These are phyloP conservation scores for Colletotrichum sp. DNA, from an alignment of 2,329 filamentous ascomycete species.

Conservation along the genomic window DNA sequence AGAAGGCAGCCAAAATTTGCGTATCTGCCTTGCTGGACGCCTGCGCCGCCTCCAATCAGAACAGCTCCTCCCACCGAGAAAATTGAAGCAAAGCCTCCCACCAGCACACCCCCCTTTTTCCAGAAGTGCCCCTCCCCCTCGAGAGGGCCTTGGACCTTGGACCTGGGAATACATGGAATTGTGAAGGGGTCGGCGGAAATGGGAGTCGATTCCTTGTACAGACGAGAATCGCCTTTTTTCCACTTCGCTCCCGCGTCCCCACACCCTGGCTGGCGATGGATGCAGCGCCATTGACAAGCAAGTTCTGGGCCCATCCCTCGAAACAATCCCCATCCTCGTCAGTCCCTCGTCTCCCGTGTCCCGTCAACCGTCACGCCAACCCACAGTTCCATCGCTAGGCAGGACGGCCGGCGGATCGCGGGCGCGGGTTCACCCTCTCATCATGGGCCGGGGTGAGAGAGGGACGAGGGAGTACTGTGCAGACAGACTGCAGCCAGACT, in stretches of 20 bases:
- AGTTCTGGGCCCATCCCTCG: neutral
- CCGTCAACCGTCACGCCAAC: neutral
- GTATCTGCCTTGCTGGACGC: conserved; percentile 17
- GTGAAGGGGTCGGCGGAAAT: conserved; percentile 3
- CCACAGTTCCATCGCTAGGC: neutral
- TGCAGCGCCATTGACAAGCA: neutral
- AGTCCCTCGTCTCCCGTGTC: neutral
- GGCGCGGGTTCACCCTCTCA: neutral
- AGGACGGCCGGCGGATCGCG: neutral
- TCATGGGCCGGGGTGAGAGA: neutral
- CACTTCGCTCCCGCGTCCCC: conserved; percentile 6
- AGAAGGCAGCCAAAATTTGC: neutral
- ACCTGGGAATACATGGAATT: neutral
- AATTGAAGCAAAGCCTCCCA: neutral
- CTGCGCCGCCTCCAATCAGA: conserved; percentile 19
- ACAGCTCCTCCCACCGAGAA: conserved; percentile 1
- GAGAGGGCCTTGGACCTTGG: neutral
- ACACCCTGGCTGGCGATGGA: neutral
- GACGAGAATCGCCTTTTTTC: conserved; percentile 6
- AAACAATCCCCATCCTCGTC: neutral
- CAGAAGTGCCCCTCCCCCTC: neutral
- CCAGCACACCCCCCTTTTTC: neutral
- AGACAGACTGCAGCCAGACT: neutral
- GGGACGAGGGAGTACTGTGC: neutral
- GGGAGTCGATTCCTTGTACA: conserved; percentile 6